Conservation (phyloP, 1,284 basidiomycete genomes). For the Vanrija sp. region DNA sequence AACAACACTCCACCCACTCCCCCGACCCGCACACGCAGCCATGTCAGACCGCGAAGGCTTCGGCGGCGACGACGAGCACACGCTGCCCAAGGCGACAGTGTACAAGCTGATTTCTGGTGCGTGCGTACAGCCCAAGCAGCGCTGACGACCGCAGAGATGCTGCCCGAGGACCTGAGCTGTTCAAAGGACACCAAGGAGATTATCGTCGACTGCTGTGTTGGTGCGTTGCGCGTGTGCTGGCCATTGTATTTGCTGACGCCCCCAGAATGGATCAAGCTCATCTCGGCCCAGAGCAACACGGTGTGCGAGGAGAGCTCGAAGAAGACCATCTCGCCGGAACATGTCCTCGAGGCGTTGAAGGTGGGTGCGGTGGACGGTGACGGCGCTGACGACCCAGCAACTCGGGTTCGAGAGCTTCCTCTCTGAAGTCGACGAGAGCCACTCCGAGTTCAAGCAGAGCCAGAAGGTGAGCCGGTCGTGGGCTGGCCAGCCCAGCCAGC, state of each 20-base stretch:
- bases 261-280: conserved; percentile 95
- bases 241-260: conserved; percentile 1
- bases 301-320: conserved; percentile 98
- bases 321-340: conserved; percentile 98
- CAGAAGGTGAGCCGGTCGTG: conserved; percentile 31
- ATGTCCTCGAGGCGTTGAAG: conserved; percentile 88
- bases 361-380: conserved; percentile 51
- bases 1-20: not conserved
- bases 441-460: conserved; percentile 59
- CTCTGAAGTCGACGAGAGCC: conserved; percentile 90
- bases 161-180: conserved; percentile 84
- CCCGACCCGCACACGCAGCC: not conserved
- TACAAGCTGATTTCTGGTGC: conserved; percentile 92
- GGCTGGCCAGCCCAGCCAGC: not conserved
- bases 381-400: conserved; percentile 27
- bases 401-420: conserved; percentile 84
- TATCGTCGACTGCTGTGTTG: conserved; percentile 97
- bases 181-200: conserved; percentile 95
- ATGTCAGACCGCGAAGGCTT: conserved; percentile 46
- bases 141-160: no score
- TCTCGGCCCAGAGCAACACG: conserved; percentile 96
- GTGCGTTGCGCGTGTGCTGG: conserved; percentile 53
- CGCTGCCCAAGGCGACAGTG: conserved; percentile 93
- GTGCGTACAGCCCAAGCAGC: no score
- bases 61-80: conserved; percentile 78